These are phyloP conservation scores for Pyronema domesticum DNA, from an alignment of 495 filamentous ascomycete species.

Conservation along the genomic window DNA sequence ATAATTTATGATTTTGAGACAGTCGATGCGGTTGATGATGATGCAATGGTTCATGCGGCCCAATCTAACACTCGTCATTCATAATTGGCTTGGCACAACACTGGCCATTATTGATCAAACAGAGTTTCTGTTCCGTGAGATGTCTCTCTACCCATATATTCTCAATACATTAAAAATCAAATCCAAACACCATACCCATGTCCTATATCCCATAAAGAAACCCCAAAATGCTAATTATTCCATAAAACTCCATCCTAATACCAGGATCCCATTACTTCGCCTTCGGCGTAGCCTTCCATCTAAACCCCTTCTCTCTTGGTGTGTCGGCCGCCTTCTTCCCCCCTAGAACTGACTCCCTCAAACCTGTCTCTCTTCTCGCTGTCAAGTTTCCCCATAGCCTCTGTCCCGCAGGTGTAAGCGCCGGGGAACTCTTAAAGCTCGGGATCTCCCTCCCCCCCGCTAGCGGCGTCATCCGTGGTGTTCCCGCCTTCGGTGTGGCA, in stretches of 20 bases:
- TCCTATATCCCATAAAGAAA: too few species aligned
- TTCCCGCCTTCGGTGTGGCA: not conserved
- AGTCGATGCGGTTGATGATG: too few species aligned
- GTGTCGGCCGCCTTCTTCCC: conserved; percentile 21
- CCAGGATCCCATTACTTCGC: not conserved
- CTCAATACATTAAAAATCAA: too few species aligned
- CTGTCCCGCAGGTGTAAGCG: conserved; percentile 65
- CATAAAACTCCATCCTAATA: not conserved
- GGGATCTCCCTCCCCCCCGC: conserved; percentile 42
- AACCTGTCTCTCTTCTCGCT: conserved; percentile 26
- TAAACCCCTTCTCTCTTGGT: conserved; percentile 4
- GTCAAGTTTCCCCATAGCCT: conserved; percentile 54
- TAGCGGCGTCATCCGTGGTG: conserved; percentile 18
- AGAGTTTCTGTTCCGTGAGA: too few species aligned
- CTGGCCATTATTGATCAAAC: too few species aligned
- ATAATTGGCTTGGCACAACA: too few species aligned
- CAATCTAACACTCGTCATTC: too few species aligned
- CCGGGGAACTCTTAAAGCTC: conserved; percentile 58
- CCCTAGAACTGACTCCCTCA: conserved; percentile 23
- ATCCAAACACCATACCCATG: too few species aligned
- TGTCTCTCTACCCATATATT: too few species aligned
- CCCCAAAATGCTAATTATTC: not conserved
- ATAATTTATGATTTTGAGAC: too few species aligned
- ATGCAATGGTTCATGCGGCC: too few species aligned
- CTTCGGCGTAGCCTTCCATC: conserved; percentile 1